Percentiles rank a stretch among this genome's conserved stretches.
Evolutionary conservation across 2,329 filamentous ascomycete genomes (phyloP).

Genomic region (Apiospora koreana): DNA sequence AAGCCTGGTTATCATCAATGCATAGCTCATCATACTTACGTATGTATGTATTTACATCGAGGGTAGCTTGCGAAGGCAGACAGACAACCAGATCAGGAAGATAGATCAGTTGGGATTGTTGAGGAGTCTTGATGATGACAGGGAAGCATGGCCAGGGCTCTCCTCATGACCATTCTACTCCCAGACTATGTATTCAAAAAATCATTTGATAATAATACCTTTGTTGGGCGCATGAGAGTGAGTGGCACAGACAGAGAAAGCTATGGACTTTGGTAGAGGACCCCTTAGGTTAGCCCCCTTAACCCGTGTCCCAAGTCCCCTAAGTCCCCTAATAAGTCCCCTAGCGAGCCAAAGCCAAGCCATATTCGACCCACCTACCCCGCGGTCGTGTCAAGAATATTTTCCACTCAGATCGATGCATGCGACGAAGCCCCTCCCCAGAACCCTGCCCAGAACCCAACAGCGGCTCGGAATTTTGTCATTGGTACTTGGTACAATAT

Average conservation of each 20-base stretch:
- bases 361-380: slow-evolving; percentile 2
- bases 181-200: neutral
- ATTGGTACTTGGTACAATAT: neutral
- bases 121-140: neutral
- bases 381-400: neutral
- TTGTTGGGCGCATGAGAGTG: no score
- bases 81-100: neutral
- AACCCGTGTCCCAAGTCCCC: no score
- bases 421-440: neutral
- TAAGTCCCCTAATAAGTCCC: no score
- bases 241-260: no score
- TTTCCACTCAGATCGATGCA: neutral
- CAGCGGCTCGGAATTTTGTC: neutral
- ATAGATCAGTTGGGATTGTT: neutral
- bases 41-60: neutral
- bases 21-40: neutral
- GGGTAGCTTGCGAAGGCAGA: neutral
- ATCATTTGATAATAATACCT: no score
- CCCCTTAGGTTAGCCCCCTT: no score
- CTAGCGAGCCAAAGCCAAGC: neutral
- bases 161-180: neutral
- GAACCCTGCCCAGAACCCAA: neutral
- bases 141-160: neutral
- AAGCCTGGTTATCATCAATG: neutral
- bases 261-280: no score